A percentile compares a stretch with the other conserved stretches of the same genome.
These are phyloP conservation scores for Lipomyces kockii DNA, from an alignment of 805 yeast genomes.

Conservation along the genomic window DNA sequence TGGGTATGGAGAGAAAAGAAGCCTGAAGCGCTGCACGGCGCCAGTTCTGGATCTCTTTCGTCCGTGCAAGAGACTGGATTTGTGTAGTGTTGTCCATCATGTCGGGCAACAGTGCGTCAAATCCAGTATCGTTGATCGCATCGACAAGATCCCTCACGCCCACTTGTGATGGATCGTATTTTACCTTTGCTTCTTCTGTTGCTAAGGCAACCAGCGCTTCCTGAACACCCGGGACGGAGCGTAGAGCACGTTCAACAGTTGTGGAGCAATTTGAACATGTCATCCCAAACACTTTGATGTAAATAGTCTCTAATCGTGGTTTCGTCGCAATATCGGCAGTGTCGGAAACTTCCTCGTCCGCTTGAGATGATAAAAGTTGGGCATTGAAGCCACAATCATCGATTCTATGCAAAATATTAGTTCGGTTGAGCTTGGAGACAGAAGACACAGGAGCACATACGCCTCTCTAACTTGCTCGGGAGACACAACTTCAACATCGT, in stretches of 20 bases:
- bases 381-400: conserved; percentile 82
- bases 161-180: conserved; percentile 54
- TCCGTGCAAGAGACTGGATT: conserved; percentile 66
- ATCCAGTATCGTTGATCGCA: conserved; percentile 56
- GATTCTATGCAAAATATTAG: not conserved
- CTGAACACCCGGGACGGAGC: conserved; percentile 53
- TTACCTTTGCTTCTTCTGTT: conserved; percentile 59
- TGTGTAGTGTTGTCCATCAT: conserved; percentile 67
- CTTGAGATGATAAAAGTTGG: conserved; percentile 37
- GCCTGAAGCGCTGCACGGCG: conserved; percentile 58
- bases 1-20: conserved; percentile 64
- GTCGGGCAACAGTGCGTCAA: conserved; percentile 54
- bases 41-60: conserved; percentile 78
- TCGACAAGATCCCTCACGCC: conserved; percentile 71
- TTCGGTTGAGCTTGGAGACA: not conserved
- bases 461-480: conserved; percentile 50
- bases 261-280: conserved; percentile 61
- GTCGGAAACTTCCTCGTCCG: conserved; percentile 20
- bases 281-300: conserved; percentile 57
- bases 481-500: conserved; percentile 46
- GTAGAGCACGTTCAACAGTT: conserved; percentile 56
- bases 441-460: conserved; percentile 23
- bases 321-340: conserved; percentile 18
- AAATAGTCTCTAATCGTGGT: conserved; percentile 27
- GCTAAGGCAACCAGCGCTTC: conserved; percentile 56